A percentile compares a stretch with the other conserved stretches of the same genome.
These are phyloP conservation scores for Coleophoma cylindrospora DNA, from an alignment of 2,329 filamentous ascomycete genomes.

Conservation along the genomic window DNA sequence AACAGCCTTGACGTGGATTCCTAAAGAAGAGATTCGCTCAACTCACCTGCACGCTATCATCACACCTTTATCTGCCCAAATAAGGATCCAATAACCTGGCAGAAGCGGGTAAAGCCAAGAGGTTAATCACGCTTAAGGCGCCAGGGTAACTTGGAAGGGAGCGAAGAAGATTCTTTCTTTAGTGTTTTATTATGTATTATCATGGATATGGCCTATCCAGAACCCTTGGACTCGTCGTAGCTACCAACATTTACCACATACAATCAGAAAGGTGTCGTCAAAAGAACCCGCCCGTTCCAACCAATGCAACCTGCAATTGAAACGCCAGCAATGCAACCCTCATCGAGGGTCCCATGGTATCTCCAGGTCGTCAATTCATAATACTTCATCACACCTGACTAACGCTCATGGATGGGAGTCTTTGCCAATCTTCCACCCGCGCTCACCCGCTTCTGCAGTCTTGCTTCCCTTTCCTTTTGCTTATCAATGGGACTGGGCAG, in stretches of 20 bases:
- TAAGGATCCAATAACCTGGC: no score
- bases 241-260: background rate
- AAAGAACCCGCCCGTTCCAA: background rate
- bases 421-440: constrained; percentile 66
- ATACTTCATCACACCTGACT: constrained; percentile 9
- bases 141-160: no score
- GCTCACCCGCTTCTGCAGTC: constrained; percentile 74
- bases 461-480: constrained; percentile 59
- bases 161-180: no score
- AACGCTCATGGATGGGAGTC: constrained; percentile 24
- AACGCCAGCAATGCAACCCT: constrained; percentile 24
- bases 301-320: constrained; percentile 8
- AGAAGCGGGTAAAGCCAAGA: no score
- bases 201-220: background rate
- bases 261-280: background rate
- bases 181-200: background rate
- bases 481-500: constrained; percentile 48
- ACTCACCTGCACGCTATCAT: no score
- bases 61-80: no score
- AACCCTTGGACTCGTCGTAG: background rate
- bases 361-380: constrained; percentile 22
- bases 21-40: no score
- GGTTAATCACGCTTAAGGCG: no score
- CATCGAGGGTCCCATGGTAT: constrained; percentile 23
- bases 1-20: no score